phyloP scores from a whole-genome alignment of 768 basidiomycete species.

The Phallus indusiatus region DNA sequence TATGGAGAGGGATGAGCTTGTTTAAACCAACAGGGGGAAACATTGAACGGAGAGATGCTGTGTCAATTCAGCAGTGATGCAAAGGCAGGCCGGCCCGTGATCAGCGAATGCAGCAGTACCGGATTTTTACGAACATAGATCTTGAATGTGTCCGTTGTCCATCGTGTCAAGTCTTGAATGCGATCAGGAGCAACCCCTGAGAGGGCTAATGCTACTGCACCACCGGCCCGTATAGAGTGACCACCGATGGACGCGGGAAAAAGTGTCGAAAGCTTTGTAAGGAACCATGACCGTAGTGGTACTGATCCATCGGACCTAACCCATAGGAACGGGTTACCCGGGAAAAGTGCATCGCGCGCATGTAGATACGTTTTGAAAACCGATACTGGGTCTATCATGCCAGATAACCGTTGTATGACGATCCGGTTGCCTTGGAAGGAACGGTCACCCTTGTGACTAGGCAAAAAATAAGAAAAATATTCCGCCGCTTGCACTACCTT shows the following conservation, averaged over 20 bases:
- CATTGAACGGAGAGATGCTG: too few species aligned
- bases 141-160: conserved; percentile 7
- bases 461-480: conserved; percentile 19
- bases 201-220: conserved; percentile 3
- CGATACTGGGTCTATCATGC: neutral
- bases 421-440: conserved; percentile 19
- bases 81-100: neutral
- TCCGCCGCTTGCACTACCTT: conserved; percentile 4
- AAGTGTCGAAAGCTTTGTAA: neutral
- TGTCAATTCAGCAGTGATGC: neutral
- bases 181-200: conserved; percentile 1
- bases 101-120: neutral
- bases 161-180: conserved; percentile 4
- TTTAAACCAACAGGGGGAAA: too few species aligned
- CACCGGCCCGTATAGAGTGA: conserved; percentile 2
- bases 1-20: too few species aligned
- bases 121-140: conserved; percentile 7
- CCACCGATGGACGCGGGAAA: neutral
- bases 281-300: conserved; percentile 1
- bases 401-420: conserved; percentile 1
- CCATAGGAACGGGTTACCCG: conserved; percentile 1
- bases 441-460: conserved; percentile 30
- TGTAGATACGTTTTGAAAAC: neutral
- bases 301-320: conserved; percentile 1
- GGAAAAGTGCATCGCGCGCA: conserved; percentile 1